Base-by-base conservation (phyloP, 495 filamentous ascomycete species). In the Tirmania nivea region DNA sequence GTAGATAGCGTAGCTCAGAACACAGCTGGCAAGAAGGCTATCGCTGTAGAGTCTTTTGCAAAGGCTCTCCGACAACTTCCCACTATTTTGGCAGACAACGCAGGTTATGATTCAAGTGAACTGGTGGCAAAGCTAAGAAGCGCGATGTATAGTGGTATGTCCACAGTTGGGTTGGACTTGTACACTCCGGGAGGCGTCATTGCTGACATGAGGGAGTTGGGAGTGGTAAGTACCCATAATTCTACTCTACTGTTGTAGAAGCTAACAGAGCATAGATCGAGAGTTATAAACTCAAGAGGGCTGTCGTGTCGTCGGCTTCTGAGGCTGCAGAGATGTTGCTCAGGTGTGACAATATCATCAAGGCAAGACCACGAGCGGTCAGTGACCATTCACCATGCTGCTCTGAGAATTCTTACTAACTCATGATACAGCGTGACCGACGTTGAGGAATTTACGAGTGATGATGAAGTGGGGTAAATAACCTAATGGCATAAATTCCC, bases 241-340 rank as follows among this genome's bases (percentile, higher is more conserved):
- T 7, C 21, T 31, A 36, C 21, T 20, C 20, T 17, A 11, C 16
- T 35, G n/a, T 16, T 5, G 8, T 36, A 21, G 4, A 9, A 48
- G 35, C 49, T 61, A 58, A 61, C 35, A 34, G 16, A 39, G 14
- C 10, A 47, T 34, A 61, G 14, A 82, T 97, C 63, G 90, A 97
- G 70, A 93, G 86, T 63, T 97, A 95, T 73, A 96, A 97, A 73
- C 70, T 97, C 65, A 97, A 97, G 77, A 81, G 80, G 66, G 90
- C 90, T 12, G 90, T 97, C 54, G 90, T 97, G 36, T 85, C 80
- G 21, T 94, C 86, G 54, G 90, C 90, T 11, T 87, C 84, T 20
- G 90, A 97, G 70, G 90, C 90, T 35, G 89, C 90, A 54, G 92
- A 97, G 77, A 87, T 94, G 62, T 49, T 65, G 42, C 49, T 65